These are phyloP conservation scores for Sanchytrium tribonematis DNA, from an alignment of 371 early-diverging fungal genomes.

Conservation along the genomic window DNA sequence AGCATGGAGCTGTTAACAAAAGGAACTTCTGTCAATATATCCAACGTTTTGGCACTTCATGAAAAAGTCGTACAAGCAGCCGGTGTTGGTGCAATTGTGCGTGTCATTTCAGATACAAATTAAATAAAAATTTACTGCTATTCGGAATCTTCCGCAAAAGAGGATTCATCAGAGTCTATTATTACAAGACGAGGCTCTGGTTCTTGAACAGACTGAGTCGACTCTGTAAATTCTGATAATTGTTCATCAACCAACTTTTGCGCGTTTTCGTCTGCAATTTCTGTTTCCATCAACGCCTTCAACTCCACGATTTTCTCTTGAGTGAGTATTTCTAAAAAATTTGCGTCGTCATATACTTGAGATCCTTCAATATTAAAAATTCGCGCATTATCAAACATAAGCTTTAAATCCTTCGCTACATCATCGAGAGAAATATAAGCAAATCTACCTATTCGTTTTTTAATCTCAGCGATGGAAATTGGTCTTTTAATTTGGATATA, in stretches of 20 bases:
- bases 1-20: neutral
- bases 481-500: constrained; percentile 57
- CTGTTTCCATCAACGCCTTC: neutral
- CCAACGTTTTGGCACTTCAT: neutral
- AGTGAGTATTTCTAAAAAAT: neutral
- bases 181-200: too few species aligned
- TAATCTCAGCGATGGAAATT: constrained; percentile 40
- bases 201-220: too few species aligned
- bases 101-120: neutral
- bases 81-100: neutral
- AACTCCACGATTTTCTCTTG: neutral
- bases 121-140: too few species aligned
- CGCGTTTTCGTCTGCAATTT: neutral
- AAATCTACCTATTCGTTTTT: constrained; percentile 4
- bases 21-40: neutral
- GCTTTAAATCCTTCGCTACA: neutral
- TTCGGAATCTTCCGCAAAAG: too few species aligned
- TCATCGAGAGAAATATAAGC: neutral
- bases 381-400: neutral
- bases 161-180: too few species aligned
- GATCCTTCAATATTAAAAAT: neutral
- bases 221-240: too few species aligned
- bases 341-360: neutral
- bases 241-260: neutral
- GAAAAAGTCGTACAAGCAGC: neutral